Conservation (phyloP, 345 rosid species). For the Aegle marmelos region DNA sequence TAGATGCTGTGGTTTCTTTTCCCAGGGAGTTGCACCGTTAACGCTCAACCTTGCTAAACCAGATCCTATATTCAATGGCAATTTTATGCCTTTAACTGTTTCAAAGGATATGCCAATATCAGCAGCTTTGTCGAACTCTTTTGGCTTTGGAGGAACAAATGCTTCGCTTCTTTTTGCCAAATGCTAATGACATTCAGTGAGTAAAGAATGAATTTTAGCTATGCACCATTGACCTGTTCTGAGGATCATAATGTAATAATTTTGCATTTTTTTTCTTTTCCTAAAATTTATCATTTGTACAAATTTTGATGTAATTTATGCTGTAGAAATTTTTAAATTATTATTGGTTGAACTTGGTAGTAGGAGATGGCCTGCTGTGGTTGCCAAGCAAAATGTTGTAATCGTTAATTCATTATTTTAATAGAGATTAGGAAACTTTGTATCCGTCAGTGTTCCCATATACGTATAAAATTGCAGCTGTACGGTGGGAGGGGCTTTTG, state of each 20-base stretch:
- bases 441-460: neutral
- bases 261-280: neutral
- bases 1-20: constrained; percentile 5
- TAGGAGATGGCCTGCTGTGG: neutral
- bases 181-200: neutral
- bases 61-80: constrained; percentile 64
- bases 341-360: neutral
- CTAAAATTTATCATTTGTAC: neutral
- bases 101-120: constrained; percentile 64
- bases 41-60: constrained; percentile 75
- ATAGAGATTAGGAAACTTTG: neutral
- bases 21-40: constrained; percentile 85
- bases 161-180: constrained; percentile 61
- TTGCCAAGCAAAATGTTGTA: neutral
- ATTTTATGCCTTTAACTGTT: constrained; percentile 62
- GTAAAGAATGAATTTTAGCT: neutral
- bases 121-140: constrained; percentile 84
- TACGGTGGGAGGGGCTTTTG: neutral
- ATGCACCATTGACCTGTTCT: neutral
- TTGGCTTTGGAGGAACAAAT: constrained; percentile 95
- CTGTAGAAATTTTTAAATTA: neutral
- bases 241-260: neutral
- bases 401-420: neutral
- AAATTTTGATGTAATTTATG: neutral
- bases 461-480: neutral